Evolutionary conservation across 768 basidiomycete genomes (phyloP).

Genomic region (Neoboletus brunneissimus): DNA sequence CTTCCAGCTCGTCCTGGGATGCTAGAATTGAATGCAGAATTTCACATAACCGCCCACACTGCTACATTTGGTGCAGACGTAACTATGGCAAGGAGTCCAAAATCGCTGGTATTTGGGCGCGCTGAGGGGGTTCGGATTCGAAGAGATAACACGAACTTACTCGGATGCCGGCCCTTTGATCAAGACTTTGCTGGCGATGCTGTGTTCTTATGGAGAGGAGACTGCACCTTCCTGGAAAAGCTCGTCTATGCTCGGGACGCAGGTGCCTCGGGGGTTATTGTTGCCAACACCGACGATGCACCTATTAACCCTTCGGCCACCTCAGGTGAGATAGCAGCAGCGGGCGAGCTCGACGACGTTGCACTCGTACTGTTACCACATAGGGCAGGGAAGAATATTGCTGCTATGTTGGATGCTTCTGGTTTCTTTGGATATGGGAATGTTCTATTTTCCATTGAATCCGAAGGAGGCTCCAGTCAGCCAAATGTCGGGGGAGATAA

Average conservation of each 20-base stretch:
- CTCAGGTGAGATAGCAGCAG: slow-evolving; percentile 49
- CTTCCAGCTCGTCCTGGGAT: slow-evolving; percentile 39
- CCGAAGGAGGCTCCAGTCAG: slow-evolving; percentile 31
- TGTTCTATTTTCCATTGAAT: slow-evolving; percentile 51
- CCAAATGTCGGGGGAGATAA: slow-evolving; percentile 10
- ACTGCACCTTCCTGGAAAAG: slow-evolving; percentile 88
- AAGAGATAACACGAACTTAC: slow-evolving; percentile 48
- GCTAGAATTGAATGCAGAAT: slow-evolving; percentile 41
- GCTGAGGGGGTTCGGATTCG: slow-evolving; percentile 54
- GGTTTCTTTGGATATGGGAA: slow-evolving; percentile 46
- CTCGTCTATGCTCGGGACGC: slow-evolving; percentile 63
- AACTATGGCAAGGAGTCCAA: slow-evolving; percentile 25
- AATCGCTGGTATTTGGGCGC: slow-evolving; percentile 45
- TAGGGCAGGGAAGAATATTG: slow-evolving; percentile 50
- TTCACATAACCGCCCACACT: slow-evolving; percentile 57
- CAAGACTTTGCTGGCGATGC: slow-evolving; percentile 47
- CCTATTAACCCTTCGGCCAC: slow-evolving; percentile 67
- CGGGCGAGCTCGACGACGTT: slow-evolving; percentile 56
- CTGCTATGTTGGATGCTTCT: slow-evolving; percentile 53
- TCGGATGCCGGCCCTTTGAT: slow-evolving; percentile 60
- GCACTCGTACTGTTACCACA: slow-evolving; percentile 58
- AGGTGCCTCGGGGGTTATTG: slow-evolving; percentile 75
- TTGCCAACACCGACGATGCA: slow-evolving; percentile 61
- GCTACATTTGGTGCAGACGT: slow-evolving; percentile 72
- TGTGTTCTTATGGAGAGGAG: slow-evolving; percentile 70